These are phyloP conservation scores for Aspergillus aculeatus DNA, from an alignment of 2,329 filamentous ascomycete species.

Conservation along the genomic window DNA sequence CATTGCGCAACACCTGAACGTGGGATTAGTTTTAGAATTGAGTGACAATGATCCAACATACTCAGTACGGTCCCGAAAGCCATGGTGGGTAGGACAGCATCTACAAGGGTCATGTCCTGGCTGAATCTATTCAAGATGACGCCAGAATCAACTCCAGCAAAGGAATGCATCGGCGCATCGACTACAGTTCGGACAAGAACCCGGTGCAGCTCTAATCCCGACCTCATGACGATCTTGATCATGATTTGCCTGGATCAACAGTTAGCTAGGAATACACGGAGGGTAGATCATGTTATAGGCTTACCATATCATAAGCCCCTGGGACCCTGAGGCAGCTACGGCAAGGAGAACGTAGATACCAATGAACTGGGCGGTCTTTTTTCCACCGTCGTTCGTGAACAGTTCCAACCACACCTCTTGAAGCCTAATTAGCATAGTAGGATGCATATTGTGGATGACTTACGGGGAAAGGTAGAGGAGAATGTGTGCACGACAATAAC, in stretches of 20 bases:
- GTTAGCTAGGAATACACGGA: not conserved
- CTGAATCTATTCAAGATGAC: constrained; percentile 3
- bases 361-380: not conserved
- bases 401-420: constrained; percentile 1
- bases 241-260: constrained; percentile 1
- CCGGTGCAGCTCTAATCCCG: not conserved
- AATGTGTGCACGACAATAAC: constrained; percentile 1
- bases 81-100: not conserved
- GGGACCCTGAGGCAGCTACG: not conserved
- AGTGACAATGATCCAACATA: not conserved
- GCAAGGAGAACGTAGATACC: not conserved
- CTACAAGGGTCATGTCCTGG: constrained; percentile 6
- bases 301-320: constrained; percentile 3
- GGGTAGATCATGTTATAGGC: not conserved
- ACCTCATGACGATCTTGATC: not conserved
- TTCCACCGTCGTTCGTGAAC: not conserved
- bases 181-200: not conserved
- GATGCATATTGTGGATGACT: not conserved
- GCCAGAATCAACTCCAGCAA: not conserved
- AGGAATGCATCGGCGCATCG: not conserved
- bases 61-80: not conserved
- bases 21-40: not conserved
- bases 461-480: not conserved
- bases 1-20: not conserved
- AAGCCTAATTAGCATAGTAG: not conserved